Percentiles rank a stretch among this genome's conserved stretches.
Conservation (phyloP, 2,329 filamentous ascomycete species). For the Cytospora paraplurivora region DNA sequence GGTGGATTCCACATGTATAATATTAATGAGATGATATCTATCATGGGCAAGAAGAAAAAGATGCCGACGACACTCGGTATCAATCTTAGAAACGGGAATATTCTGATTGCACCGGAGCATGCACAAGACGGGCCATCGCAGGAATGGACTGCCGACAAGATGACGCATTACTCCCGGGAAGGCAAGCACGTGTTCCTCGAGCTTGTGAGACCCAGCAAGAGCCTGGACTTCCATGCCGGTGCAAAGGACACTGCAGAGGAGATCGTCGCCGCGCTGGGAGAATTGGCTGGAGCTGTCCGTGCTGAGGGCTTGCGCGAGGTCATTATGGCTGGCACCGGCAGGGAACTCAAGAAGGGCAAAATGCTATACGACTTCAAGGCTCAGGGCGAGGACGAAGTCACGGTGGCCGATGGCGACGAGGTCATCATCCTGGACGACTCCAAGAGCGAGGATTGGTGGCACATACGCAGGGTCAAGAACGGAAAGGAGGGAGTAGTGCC, state of each 20-base stretch:
- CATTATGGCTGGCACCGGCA: conserved; percentile 73
- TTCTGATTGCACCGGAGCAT: conserved; percentile 88
- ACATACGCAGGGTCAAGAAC: conserved; percentile 85
- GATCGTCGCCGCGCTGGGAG: conserved; percentile 84
- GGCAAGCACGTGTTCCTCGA: conserved; percentile 98
- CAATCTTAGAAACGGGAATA: conserved; percentile 82
- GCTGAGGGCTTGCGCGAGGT: conserved; percentile 86
- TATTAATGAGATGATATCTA: conserved; percentile 95
- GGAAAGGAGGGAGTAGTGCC: conserved; percentile 95
- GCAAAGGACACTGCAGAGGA: conserved; percentile 96
- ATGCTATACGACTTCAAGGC: conserved; percentile 96
- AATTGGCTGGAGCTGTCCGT: conserved; percentile 81
- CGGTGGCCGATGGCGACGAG: conserved; percentile 85
- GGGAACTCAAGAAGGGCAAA: conserved; percentile 71
- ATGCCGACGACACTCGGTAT: conserved; percentile 98
- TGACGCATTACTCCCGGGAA: conserved; percentile 97
- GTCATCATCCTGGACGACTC: conserved; percentile 86
- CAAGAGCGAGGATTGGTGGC: conserved; percentile 98
- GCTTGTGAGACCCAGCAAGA: conserved; percentile 87
- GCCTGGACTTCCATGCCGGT: conserved; percentile 93
- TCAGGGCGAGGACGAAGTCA: conserved; percentile 95
- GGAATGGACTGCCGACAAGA: conserved; percentile 91
- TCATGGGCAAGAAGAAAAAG: conserved; percentile 96
- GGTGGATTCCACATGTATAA: conserved; percentile 94
- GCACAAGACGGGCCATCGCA: conserved; percentile 79